Conservation (phyloP, 345 rosid species). For the Brassica napus region DNA sequence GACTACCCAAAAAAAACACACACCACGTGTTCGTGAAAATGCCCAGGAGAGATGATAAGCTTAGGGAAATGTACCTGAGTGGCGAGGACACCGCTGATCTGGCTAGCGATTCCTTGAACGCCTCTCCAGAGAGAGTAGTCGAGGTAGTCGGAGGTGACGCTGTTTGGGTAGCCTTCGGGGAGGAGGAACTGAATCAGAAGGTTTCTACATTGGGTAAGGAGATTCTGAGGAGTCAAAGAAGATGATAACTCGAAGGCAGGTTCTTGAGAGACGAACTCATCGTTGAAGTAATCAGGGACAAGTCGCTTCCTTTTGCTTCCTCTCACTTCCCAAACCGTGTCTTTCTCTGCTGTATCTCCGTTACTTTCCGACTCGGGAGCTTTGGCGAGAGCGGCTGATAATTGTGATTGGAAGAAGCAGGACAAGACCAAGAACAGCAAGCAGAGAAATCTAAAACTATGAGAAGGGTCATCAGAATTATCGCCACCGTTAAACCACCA, state of each 20-base stretch:
- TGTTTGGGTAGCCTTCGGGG: slow-evolving; percentile 85
- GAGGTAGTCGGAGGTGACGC: slow-evolving; percentile 85
- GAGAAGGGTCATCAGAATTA: slow-evolving; percentile 34
- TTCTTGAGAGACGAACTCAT: slow-evolving; percentile 50
- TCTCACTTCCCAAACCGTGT: slow-evolving; percentile 67
- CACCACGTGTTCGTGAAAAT: slow-evolving; percentile 23
- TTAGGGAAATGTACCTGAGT: slow-evolving; percentile 59
- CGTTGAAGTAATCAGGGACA: slow-evolving; percentile 54
- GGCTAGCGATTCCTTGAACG: slow-evolving; percentile 91
- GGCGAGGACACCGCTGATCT: slow-evolving; percentile 90
- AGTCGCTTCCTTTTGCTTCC: slow-evolving; percentile 68
- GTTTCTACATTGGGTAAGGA: slow-evolving; percentile 50
- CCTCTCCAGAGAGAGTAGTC: slow-evolving; percentile 96
- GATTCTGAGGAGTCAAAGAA: slow-evolving; percentile 40
- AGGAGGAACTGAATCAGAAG: slow-evolving; percentile 61
- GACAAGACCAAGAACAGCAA: slow-evolving; percentile 40
- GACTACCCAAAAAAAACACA: slow-evolving; percentile 45
- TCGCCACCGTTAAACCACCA: slow-evolving; percentile 39
- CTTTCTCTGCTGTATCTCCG: slow-evolving; percentile 31
- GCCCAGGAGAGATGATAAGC: slow-evolving; percentile 20
- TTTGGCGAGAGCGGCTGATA: slow-evolving; percentile 54
- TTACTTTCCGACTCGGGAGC: slow-evolving; percentile 24
- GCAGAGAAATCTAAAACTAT: slow-evolving; percentile 20
- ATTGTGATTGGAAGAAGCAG: slow-evolving; percentile 45
- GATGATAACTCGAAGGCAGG: slow-evolving; percentile 41